Conservation (phyloP, 768 basidiomycete species). For the Rhodotorula babjevae region DNA sequence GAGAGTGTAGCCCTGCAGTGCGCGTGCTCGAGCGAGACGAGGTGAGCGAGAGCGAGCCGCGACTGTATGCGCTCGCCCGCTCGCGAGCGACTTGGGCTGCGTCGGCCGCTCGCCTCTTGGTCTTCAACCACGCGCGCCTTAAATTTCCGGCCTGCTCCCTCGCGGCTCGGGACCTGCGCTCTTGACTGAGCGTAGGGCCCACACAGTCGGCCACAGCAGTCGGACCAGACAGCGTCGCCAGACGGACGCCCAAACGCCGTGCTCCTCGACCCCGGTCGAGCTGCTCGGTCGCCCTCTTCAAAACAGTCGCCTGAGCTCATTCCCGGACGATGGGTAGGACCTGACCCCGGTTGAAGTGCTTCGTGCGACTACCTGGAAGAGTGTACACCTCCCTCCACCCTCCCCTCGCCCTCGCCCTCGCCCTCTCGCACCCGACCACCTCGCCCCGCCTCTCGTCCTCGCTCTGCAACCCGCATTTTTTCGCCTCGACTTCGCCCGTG, state of each 20-base stretch:
- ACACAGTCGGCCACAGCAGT: background rate
- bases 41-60: background rate
- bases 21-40: too few species aligned
- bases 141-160: slow-evolving; percentile 22
- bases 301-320: slow-evolving; percentile 24
- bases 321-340: slow-evolving; percentile 32
- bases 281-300: background rate
- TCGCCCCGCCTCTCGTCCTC: too few species aligned
- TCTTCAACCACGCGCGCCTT: slow-evolving; percentile 18
- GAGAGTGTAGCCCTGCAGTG: too few species aligned
- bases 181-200: background rate
- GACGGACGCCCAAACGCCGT: background rate
- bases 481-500: background rate
- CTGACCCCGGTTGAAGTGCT: slow-evolving; percentile 31
- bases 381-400: slow-evolving; percentile 1
- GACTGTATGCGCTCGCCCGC: background rate
- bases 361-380: slow-evolving; percentile 24
- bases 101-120: background rate
- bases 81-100: too few species aligned
- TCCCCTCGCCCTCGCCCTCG: background rate
- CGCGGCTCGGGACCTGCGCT: slow-evolving; percentile 1
- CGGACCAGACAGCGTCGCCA: slow-evolving; percentile 26
- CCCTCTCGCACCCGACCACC: too few species aligned
- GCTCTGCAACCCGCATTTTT: background rate
- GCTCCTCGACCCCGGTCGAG: background rate